phyloP scores from a whole-genome alignment of 2,329 filamentous ascomycete genomes.

The Alternaria sp. region DNA sequence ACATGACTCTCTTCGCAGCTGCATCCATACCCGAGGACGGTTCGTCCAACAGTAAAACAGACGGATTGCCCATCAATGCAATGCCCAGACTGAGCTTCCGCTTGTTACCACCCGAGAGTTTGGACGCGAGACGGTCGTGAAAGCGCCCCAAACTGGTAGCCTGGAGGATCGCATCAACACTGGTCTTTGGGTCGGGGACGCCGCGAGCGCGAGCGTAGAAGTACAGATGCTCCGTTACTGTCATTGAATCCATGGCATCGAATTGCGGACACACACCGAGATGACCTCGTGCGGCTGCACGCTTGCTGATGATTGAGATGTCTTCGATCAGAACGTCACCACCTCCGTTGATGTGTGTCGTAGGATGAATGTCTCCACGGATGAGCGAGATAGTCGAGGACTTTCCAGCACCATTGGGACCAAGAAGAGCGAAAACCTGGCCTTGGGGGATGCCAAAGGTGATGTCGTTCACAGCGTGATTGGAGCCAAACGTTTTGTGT shows the following conservation, averaged over 20 bases:
- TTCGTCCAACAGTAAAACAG: slow-evolving; percentile 86
- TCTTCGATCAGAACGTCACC: slow-evolving; percentile 84
- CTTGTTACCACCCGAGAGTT: slow-evolving; percentile 89
- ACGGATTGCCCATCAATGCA: slow-evolving; percentile 89
- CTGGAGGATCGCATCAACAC: slow-evolving; percentile 77
- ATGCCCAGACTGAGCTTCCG: slow-evolving; percentile 90
- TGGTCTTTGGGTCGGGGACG: slow-evolving; percentile 75
- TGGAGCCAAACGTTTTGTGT: slow-evolving; percentile 77
- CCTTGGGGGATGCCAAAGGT: slow-evolving; percentile 81
- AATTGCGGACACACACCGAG: slow-evolving; percentile 87
- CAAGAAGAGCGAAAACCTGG: slow-evolving; percentile 87
- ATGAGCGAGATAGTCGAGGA: slow-evolving; percentile 89
- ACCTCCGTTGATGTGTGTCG: slow-evolving; percentile 60
- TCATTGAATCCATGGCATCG: slow-evolving; percentile 86
- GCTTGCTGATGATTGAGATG: slow-evolving; percentile 73
- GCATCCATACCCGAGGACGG: slow-evolving; percentile 89
- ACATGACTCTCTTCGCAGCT: slow-evolving; percentile 90
- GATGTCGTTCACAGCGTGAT: slow-evolving; percentile 82
- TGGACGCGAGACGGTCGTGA: slow-evolving; percentile 74
- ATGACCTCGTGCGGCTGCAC: slow-evolving; percentile 74
- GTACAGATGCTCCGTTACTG: slow-evolving; percentile 80
- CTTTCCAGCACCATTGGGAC: slow-evolving; percentile 91
- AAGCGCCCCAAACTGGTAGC: slow-evolving; percentile 81
- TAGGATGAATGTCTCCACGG: slow-evolving; percentile 83
- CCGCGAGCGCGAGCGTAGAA: slow-evolving; percentile 90